phyloP scores from a whole-genome alignment of 192 early-diverging fungal species.

The Linnemannia exigua region DNA sequence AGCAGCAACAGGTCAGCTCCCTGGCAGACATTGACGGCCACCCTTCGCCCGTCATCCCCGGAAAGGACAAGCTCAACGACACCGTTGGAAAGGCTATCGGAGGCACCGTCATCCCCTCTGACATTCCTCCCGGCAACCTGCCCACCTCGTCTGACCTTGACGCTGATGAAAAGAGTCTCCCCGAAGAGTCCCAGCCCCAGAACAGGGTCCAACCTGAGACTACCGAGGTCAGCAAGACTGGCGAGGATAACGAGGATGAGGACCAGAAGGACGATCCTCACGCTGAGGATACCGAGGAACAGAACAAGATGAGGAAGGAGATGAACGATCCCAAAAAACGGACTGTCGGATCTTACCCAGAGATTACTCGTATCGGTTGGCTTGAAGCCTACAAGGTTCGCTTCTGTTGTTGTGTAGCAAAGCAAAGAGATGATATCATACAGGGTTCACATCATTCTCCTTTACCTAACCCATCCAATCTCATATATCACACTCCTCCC shows the following conservation, averaged over 20 bases:
- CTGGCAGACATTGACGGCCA: slow-evolving; percentile 1
- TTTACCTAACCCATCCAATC: background rate
- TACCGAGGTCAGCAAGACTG: slow-evolving; percentile 3
- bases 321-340: slow-evolving; percentile 16
- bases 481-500: background rate
- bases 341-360: slow-evolving; percentile 21
- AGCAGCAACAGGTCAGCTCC: slow-evolving; percentile 3
- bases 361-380: slow-evolving; percentile 23
- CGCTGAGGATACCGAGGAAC: background rate
- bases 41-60: background rate
- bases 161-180: slow-evolving; percentile 1
- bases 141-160: slow-evolving; percentile 6
- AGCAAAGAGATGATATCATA: background rate
- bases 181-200: background rate
- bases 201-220: background rate
- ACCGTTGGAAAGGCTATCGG: slow-evolving; percentile 18
- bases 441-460: background rate
- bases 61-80: slow-evolving; percentile 4
- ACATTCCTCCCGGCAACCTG: slow-evolving; percentile 16
- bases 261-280: background rate
- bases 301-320: background rate
- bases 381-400: slow-evolving; percentile 28
- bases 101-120: slow-evolving; percentile 25
- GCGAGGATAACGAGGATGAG: background rate
- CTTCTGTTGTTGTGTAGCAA: background rate